Evolutionary conservation across 192 early-diverging fungal species (phyloP), one percentile per base, ranked within the genome.

Genomic region (Phycomyces blakesleeanus): DNA sequence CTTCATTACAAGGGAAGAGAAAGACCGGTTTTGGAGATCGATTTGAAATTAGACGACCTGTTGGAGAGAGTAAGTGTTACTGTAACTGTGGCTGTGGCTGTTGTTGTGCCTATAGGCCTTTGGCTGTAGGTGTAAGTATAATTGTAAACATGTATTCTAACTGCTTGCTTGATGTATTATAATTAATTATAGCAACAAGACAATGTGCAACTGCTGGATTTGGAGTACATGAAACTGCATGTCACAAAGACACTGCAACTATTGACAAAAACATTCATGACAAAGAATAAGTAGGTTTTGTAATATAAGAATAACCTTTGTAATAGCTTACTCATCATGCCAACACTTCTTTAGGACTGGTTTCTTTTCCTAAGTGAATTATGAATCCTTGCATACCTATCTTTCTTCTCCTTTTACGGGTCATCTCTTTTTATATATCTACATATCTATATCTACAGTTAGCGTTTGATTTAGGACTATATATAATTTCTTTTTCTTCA

Each of bases 151-250:
- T 47, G 12, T 47, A n/a, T 47, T n/a, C 10, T 4, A 29, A 34
- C n/a, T n/a, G n/a, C n/a, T n/a, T n/a, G n/a, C n/a, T n/a, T n/a
- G 26, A 10, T 27, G 21, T 9, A 8, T 5, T 29, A 5, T 55
- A 27, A 15, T 14, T 27, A 2, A 22, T 8, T n/a, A 20, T 7
- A 91, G 81, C 94, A 97, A 84, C 91, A 94, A 73, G 85, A 90
- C 67, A 89, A 92, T 38, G 82, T 93, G 15, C 75, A 87, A 41
- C 74, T 90, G 20, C 73, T 97, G 15, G 95, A 97, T 71, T 81
- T 97, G 2, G 94, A 96, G 74, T 97, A 95, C 61, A 93, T 97
- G 16, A 89, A 93, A 56, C 78, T 97, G 52, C 87, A 89, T 64
- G 91, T 97, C 10, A 79, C 76, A 61, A 89, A 85, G 74, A 83